Conservation (phyloP, 2,329 filamentous ascomycete species). For the Amylocarpus encephaloides region DNA sequence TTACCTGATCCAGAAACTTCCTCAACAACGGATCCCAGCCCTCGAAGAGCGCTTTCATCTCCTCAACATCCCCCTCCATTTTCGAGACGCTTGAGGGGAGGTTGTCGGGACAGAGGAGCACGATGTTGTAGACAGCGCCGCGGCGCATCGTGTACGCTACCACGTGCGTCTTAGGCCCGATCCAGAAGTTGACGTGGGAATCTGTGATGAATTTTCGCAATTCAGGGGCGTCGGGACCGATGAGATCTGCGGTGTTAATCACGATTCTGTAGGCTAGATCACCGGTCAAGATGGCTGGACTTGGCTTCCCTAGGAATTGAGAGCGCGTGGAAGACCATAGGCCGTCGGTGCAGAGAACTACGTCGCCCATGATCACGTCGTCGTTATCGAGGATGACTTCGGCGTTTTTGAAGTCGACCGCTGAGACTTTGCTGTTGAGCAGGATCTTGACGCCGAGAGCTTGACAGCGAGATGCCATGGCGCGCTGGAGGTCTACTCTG, state of each 20-base stretch:
- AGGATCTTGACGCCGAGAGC: constrained; percentile 35
- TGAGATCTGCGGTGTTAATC: constrained; percentile 44
- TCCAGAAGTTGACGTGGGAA: constrained; percentile 54
- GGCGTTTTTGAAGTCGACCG: constrained; percentile 20
- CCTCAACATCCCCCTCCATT: constrained; percentile 47
- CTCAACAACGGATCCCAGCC: constrained; percentile 57
- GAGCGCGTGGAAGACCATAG: constrained; percentile 54
- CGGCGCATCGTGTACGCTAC: constrained; percentile 56
- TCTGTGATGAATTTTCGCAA: constrained; percentile 47
- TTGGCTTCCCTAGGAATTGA: constrained; percentile 39
- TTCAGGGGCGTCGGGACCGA: constrained; percentile 39
- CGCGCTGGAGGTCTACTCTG: constrained; percentile 42
- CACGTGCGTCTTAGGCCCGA: constrained; percentile 54
- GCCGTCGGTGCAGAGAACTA: constrained; percentile 59
- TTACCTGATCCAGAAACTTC: constrained; percentile 42
- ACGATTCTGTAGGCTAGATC: constrained; percentile 61
- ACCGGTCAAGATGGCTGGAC: constrained; percentile 50
- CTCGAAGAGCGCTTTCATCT: constrained; percentile 54
- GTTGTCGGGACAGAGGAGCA: constrained; percentile 59
- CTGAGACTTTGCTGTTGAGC: constrained; percentile 33
- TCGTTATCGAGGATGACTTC: constrained; percentile 18
- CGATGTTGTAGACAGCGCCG: constrained; percentile 58
- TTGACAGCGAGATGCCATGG: constrained; percentile 35
- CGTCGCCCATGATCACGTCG: constrained; percentile 40
- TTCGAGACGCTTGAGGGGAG: constrained; percentile 47